Percentiles rank a stretch among this genome's conserved stretches.
These are phyloP conservation scores for Abelmoschus esculentus DNA, from an alignment of 345 rosid species.

Conservation along the genomic window DNA sequence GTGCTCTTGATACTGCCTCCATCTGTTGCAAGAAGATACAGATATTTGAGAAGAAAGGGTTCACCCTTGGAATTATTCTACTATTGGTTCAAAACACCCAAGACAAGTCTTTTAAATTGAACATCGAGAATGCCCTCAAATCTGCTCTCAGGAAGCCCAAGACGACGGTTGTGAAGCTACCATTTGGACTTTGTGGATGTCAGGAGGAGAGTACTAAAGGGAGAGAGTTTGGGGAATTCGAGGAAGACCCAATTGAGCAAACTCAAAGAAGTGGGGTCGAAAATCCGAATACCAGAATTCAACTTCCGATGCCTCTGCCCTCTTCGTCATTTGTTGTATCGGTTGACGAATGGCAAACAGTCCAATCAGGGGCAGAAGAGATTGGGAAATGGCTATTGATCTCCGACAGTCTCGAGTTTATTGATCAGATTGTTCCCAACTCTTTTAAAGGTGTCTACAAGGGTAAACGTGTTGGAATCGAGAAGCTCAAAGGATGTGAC, in stretches of 20 bases:
- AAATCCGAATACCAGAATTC: slow-evolving; percentile 37
- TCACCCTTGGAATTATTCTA: slow-evolving; percentile 67
- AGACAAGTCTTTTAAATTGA: slow-evolving; percentile 46
- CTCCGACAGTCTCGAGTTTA: slow-evolving; percentile 65
- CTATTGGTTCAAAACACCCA: slow-evolving; percentile 58
- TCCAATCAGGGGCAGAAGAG: slow-evolving; percentile 58
- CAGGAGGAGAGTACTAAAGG: slow-evolving; percentile 71
- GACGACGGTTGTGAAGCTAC: slow-evolving; percentile 61
- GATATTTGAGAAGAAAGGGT: slow-evolving; percentile 91
- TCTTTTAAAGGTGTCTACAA: slow-evolving; percentile 66
- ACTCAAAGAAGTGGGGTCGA: slow-evolving; percentile 44
- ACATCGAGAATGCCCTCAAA: slow-evolving; percentile 68
- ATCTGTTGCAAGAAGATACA: slow-evolving; percentile 79
- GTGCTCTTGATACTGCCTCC: slow-evolving; percentile 65
- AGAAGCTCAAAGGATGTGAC: slow-evolving; percentile 93
- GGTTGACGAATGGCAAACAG: slow-evolving; percentile 91
- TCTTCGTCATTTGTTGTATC: slow-evolving; percentile 56
- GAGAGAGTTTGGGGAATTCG: slow-evolving; percentile 56
- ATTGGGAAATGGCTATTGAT: slow-evolving; percentile 77
- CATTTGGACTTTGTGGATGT: slow-evolving; percentile 94
- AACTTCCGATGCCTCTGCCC: slow-evolving; percentile 73
- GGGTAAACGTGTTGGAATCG: slow-evolving; percentile 72
- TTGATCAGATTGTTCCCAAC: slow-evolving; percentile 62
- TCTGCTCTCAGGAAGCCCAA: slow-evolving; percentile 62
- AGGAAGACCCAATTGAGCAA: slow-evolving; percentile 53